A percentile compares a stretch with the other conserved stretches of the same genome.
These are phyloP conservation scores for Acacia concinna DNA, from an alignment of 331 rosid genomes.

Conservation along the genomic window DNA sequence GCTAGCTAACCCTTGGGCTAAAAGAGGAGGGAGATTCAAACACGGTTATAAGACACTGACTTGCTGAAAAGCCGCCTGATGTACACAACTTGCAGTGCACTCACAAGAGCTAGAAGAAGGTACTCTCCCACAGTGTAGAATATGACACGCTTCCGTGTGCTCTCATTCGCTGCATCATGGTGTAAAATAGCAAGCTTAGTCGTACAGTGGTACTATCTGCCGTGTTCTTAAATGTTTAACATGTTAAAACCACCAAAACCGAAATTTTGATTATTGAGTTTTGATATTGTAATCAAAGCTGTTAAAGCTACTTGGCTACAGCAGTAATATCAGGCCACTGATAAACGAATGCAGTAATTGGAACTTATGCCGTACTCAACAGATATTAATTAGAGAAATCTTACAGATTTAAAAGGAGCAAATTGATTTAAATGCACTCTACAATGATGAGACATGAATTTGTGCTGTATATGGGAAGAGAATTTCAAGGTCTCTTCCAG, in stretches of 20 bases:
- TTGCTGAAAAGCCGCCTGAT: conserved; percentile 95
- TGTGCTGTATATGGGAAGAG: neutral
- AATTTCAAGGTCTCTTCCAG: conserved; percentile 1
- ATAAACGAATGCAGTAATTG: neutral
- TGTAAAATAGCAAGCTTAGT: neutral
- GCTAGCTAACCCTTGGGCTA: conserved; percentile 41
- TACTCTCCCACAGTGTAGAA: conserved; percentile 83
- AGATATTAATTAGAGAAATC: neutral
- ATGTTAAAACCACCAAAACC: neutral
- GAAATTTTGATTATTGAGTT: neutral
- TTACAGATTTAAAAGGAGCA: neutral
- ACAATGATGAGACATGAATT: neutral
- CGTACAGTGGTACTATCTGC: neutral
- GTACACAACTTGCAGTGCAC: conserved; percentile 72
- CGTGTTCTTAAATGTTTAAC: neutral
- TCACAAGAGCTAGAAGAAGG: conserved; percentile 64
- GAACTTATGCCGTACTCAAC: neutral
- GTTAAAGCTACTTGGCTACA: neutral
- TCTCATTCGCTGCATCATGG: conserved; percentile 74
- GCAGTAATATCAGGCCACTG: neutral
- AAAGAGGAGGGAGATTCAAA: conserved; percentile 47
- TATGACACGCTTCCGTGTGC: conserved; percentile 80
- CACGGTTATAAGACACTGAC: conserved; percentile 87
- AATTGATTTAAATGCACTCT: neutral
- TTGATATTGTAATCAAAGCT: neutral